Conservation (phyloP, 2,329 filamentous ascomycete genomes). For the Ustilaginoidea virens region DNA sequence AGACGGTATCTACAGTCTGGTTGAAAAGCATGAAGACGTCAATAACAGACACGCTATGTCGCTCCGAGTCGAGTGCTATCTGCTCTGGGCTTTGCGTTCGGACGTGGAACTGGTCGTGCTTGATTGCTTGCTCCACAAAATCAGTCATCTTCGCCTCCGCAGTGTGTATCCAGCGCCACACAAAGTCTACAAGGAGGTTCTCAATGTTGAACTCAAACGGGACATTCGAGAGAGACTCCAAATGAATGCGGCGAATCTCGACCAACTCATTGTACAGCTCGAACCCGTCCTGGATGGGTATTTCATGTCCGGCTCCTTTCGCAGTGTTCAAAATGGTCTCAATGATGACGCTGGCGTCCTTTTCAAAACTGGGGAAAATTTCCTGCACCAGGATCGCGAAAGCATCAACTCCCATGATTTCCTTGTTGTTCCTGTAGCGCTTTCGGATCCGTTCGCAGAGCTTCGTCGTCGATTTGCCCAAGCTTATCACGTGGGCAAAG, state of each 20-base stretch:
- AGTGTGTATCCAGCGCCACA: conserved; percentile 84
- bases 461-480: conserved; percentile 74
- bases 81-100: conserved; percentile 47
- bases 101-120: conserved; percentile 75
- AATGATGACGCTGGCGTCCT: conserved; percentile 76
- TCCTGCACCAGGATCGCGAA: conserved; percentile 62
- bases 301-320: conserved; percentile 53
- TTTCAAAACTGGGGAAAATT: conserved; percentile 78
- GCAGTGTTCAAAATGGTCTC: conserved; percentile 63
- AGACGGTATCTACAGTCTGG: conserved; percentile 76
- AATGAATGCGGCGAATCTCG: conserved; percentile 69
- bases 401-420: conserved; percentile 61
- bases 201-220: conserved; percentile 84
- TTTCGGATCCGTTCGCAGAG: conserved; percentile 83
- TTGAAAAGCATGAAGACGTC: conserved; percentile 92
- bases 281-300: conserved; percentile 84
- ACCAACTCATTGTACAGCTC: conserved; percentile 82
- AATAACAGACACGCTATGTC: conserved; percentile 84
- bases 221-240: conserved; percentile 52
- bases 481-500: conserved; percentile 75
- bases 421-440: conserved; percentile 73
- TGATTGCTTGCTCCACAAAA: conserved; percentile 82
- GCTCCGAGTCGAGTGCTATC: conserved; percentile 58
- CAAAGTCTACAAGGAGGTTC: conserved; percentile 65
- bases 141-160: conserved; percentile 66